Percentiles rank a stretch among this genome's conserved stretches.
These are phyloP conservation scores for Claviceps capensis DNA, from an alignment of 2,329 filamentous ascomycete species.

Conservation along the genomic window DNA sequence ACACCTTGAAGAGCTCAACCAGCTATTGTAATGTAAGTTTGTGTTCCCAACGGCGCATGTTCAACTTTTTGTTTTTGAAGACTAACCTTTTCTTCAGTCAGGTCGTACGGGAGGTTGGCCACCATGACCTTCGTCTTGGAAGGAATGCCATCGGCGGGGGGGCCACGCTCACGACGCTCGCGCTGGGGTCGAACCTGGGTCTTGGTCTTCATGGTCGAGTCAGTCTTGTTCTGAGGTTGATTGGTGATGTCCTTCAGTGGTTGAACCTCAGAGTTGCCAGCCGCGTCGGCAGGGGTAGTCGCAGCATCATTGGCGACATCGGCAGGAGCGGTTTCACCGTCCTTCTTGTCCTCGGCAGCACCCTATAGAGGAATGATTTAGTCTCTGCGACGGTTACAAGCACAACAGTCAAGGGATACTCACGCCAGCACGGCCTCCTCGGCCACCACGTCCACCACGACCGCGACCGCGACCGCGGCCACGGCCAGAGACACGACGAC, in stretches of 20 bases:
- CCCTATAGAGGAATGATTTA: conserved; percentile 13
- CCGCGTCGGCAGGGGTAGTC: conserved; percentile 31
- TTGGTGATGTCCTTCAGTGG: conserved; percentile 50
- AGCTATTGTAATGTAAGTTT: conserved; percentile 44
- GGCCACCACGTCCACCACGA: conserved; percentile 50
- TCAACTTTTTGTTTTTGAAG: background rate
- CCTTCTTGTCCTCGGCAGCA: conserved; percentile 30
- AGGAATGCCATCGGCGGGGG: conserved; percentile 90
- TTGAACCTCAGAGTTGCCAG: conserved; percentile 37
- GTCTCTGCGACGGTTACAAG: conserved; percentile 25
- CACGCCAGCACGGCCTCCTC: conserved; percentile 34
- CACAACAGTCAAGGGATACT: conserved; percentile 8
- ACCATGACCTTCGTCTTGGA: conserved; percentile 99
- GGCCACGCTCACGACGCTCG: conserved; percentile 70
- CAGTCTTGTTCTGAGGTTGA: conserved; percentile 38
- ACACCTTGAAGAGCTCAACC: conserved; percentile 90
- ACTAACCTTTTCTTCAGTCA: conserved; percentile 88
- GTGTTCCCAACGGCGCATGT: background rate
- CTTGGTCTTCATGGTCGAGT: conserved; percentile 46
- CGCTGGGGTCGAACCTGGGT: conserved; percentile 39
- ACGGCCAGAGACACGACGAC: conserved; percentile 49
- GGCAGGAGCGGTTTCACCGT: conserved; percentile 24
- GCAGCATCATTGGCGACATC: conserved; percentile 29
- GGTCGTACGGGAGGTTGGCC: conserved; percentile 95
- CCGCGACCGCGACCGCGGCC: conserved; percentile 58